Evolutionary conservation across 2,329 filamentous ascomycete species (phyloP).

Genomic region (Monosporascus ibericus): DNA sequence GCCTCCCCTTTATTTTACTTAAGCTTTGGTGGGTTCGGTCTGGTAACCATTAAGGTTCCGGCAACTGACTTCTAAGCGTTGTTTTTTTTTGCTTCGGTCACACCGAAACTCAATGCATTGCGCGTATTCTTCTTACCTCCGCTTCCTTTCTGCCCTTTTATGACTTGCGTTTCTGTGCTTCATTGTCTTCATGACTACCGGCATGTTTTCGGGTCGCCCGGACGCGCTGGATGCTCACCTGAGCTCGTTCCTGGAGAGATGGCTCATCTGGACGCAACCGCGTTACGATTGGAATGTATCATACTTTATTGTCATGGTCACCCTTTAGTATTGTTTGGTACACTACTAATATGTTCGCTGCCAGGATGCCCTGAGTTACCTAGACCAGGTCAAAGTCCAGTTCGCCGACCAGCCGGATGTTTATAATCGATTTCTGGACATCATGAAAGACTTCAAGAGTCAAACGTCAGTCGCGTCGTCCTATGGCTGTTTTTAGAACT

Average conservation of each 20-base stretch:
- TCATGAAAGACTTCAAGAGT: constrained; percentile 99
- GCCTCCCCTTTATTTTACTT: not conserved
- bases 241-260: too few species aligned
- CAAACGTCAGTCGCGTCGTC: constrained; percentile 62
- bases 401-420: constrained; percentile 96
- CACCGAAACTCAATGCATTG: too few species aligned
- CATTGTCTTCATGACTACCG: too few species aligned
- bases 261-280: too few species aligned
- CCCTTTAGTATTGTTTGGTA: not conserved
- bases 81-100: not conserved
- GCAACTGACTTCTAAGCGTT: not conserved
- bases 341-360: constrained; percentile 18
- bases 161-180: too few species aligned
- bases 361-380: constrained; percentile 77
- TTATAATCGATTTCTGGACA: constrained; percentile 93
- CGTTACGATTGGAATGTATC: not conserved
- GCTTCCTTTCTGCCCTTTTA: too few species aligned
- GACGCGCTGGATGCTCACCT: too few species aligned
- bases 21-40: not conserved
- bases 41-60: too few species aligned
- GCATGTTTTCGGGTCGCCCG: too few species aligned
- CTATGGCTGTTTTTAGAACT: constrained; percentile 4
- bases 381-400: constrained; percentile 97
- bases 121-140: too few species aligned
- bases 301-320: not conserved